Evolutionary conservation across 208 protist genomes (phyloP).

Genomic region (Crithidia fasciculata): DNA sequence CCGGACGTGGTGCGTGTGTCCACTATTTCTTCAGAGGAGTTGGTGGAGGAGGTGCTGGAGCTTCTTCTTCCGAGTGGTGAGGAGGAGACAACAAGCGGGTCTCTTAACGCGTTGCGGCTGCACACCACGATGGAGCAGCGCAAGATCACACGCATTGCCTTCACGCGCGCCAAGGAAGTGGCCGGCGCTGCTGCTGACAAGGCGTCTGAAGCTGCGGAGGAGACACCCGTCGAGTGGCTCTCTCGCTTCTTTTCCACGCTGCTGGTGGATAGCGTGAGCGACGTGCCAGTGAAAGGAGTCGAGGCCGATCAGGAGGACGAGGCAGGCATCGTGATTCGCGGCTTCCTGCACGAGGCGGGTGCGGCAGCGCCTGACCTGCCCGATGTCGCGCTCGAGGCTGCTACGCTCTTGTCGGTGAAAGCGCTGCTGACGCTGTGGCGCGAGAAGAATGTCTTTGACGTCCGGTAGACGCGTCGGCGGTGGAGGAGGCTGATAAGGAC

Average conservation of each 20-base stretch:
- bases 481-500: background rate
- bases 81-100: constrained; percentile 4
- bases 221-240: constrained; percentile 42
- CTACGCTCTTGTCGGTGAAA: constrained; percentile 16
- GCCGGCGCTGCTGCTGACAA: background rate
- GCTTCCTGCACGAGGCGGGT: constrained; percentile 30
- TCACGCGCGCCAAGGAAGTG: background rate
- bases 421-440: constrained; percentile 46
- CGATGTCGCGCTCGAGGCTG: constrained; percentile 15
- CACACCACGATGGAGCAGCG: constrained; percentile 39
- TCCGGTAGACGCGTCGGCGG: background rate
- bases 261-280: constrained; percentile 29
- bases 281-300: constrained; percentile 23
- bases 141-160: constrained; percentile 20
- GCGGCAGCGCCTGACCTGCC: constrained; percentile 17
- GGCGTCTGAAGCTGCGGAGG: background rate
- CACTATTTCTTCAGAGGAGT: constrained; percentile 14
- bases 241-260: constrained; percentile 38
- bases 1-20: constrained; percentile 18
- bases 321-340: constrained; percentile 17
- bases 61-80: constrained; percentile 20
- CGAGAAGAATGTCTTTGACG: constrained; percentile 67
- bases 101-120: constrained; percentile 22
- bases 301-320: background rate
- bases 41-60: constrained; percentile 27